phyloP scores from a whole-genome alignment of 768 basidiomycete species.

The Postia placenta region DNA sequence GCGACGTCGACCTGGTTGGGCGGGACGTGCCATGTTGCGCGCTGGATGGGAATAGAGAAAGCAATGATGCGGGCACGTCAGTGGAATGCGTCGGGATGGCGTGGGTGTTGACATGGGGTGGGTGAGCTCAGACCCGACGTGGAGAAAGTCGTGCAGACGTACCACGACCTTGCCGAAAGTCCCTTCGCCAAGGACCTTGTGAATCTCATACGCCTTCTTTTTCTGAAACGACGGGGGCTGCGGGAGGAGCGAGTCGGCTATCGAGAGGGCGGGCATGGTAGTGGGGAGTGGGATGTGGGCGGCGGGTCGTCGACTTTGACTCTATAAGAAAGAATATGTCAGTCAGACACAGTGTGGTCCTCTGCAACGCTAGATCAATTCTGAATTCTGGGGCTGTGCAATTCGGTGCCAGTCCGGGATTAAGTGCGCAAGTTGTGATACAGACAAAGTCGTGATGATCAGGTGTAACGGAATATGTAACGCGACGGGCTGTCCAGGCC shows the following conservation, averaged over 20 bases:
- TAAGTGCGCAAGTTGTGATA: background rate
- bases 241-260: constrained; percentile 43
- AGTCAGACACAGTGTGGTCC: background rate
- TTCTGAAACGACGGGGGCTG: constrained; percentile 84
- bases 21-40: constrained; percentile 75
- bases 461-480: background rate
- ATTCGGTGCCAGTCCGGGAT: background rate
- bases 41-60: constrained; percentile 36
- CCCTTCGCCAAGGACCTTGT: constrained; percentile 71
- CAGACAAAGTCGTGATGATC: background rate
- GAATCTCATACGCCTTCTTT: constrained; percentile 77
- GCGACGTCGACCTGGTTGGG: constrained; percentile 50
- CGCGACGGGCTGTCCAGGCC: background rate
- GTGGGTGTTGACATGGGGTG: background rate
- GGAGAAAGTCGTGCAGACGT: constrained; percentile 26
- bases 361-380: background rate
- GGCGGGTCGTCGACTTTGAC: background rate
- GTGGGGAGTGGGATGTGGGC: background rate
- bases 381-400: background rate
- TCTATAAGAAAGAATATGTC: background rate
- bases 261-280: constrained; percentile 10
- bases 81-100: background rate
- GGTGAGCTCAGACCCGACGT: background rate
- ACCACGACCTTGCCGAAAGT: constrained; percentile 91
- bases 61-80: background rate